These are phyloP conservation scores for Populus tremula DNA, from an alignment of 345 rosid species.

Conservation along the genomic window DNA sequence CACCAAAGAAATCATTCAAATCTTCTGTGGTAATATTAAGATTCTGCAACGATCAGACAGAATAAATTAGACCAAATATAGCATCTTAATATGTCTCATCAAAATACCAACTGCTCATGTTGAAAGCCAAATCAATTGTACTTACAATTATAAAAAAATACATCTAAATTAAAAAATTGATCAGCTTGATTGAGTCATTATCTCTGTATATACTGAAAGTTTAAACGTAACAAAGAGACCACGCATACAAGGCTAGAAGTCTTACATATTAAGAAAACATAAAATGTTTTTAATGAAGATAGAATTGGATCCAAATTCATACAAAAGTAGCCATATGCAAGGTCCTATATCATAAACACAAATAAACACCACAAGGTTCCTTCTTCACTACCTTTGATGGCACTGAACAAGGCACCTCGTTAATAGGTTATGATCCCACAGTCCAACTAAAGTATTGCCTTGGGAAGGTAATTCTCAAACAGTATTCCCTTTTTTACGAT, in stretches of 20 bases:
- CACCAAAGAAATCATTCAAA: conserved; percentile 82
- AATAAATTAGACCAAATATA: not conserved
- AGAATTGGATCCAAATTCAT: not conserved
- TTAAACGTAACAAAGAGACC: not conserved
- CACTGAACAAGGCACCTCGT: too few relatives aligned
- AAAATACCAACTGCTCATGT: not conserved
- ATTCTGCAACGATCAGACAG: conserved; percentile 43
- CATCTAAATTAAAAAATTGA: not conserved
- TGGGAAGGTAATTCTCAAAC: not conserved
- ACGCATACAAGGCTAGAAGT: not conserved
- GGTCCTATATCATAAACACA: not conserved
- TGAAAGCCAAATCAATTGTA: not conserved
- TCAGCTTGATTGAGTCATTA: not conserved
- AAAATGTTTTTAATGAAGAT: not conserved
- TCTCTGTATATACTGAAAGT: not conserved
- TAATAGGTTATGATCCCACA: too few relatives aligned
- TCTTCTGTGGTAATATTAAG: conserved; percentile 65
- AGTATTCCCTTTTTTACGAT: not conserved
- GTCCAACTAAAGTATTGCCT: not conserved
- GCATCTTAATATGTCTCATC: not conserved
- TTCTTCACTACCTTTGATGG: too few relatives aligned
- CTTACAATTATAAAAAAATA: not conserved
- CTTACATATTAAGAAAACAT: not conserved
- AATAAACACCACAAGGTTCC: not conserved
- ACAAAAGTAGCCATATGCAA: not conserved